Percentiles rank a stretch among this genome's conserved stretches.
Evolutionary conservation across 176 grass and related monocot species (phyloP).

Genomic region (Melocanna baccifera): DNA sequence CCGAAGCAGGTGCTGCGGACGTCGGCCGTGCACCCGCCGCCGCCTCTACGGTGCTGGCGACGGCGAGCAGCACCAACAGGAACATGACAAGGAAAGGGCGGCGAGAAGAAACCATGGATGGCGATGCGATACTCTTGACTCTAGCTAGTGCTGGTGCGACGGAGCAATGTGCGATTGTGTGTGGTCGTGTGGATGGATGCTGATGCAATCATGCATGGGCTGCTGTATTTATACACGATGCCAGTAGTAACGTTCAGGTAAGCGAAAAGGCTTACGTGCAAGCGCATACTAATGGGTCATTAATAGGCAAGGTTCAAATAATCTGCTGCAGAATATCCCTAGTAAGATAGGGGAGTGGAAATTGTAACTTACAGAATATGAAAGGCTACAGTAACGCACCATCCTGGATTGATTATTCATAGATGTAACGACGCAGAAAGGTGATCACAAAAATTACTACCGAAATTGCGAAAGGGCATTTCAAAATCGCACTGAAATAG

Average conservation of each 20-base stretch:
- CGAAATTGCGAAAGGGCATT: no score
- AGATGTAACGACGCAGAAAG: no score
- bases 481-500: no score
- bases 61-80: background rate
- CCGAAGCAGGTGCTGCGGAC: background rate
- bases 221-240: slow-evolving; percentile 29
- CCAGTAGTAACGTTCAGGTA: background rate
- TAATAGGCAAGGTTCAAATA: background rate
- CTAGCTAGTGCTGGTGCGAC: background rate
- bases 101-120: slow-evolving; percentile 26
- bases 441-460: no score
- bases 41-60: background rate
- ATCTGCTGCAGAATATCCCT: no score
- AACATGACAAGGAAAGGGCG: background rate
- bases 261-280: background rate
- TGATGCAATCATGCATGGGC: background rate
- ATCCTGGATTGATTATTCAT: background rate
- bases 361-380: background rate
- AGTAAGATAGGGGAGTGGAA: background rate
- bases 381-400: background rate
- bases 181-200: background rate
- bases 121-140: background rate
- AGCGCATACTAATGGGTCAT: background rate
- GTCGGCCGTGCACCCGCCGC: background rate
- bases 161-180: background rate